Percentiles rank a stretch among this genome's conserved stretches.
Conservation (phyloP, 768 basidiomycete genomes). For the Mycena crocata region DNA sequence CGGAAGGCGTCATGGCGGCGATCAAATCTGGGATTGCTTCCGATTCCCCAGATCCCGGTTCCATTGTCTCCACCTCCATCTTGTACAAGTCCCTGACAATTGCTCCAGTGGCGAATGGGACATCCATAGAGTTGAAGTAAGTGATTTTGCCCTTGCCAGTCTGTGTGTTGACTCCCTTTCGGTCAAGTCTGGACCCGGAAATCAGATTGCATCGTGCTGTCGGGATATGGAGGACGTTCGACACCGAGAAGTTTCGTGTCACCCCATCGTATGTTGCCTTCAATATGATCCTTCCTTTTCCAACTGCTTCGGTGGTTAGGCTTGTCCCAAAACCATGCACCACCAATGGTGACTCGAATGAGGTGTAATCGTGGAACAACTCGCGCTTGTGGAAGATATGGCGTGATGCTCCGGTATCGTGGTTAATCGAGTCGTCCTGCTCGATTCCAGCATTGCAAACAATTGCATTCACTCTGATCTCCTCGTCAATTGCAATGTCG, state of each 20-base stretch:
- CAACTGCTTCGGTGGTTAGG: conserved; percentile 20
- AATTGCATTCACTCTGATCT: conserved; percentile 9
- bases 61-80: conserved; percentile 19
- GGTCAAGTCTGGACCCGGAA: conserved; percentile 26
- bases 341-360: conserved; percentile 9
- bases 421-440: conserved; percentile 18
- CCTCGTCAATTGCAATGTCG: conserved; percentile 17
- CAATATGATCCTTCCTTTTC: conserved; percentile 26
- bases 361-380: conserved; percentile 19
- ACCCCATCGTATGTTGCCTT: conserved; percentile 1
- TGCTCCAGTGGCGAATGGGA: conserved; percentile 12
- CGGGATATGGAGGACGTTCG: conserved; percentile 24
- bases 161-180: conserved; percentile 16
- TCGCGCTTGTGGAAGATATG: conserved; percentile 22
- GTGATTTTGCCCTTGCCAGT: conserved; percentile 24
- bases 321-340: conserved; percentile 23
- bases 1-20: conserved; percentile 17
- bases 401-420: conserved; percentile 33
- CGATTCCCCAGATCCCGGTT: not conserved
- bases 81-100: conserved; percentile 20
- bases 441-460: not conserved
- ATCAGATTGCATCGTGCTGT: conserved; percentile 27
- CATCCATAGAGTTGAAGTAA: conserved; percentile 5
- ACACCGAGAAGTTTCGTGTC: conserved; percentile 7
- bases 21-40: conserved; percentile 8